Conservation (phyloP, 2,329 filamentous ascomycete genomes). For the Bipolaris cookei region DNA sequence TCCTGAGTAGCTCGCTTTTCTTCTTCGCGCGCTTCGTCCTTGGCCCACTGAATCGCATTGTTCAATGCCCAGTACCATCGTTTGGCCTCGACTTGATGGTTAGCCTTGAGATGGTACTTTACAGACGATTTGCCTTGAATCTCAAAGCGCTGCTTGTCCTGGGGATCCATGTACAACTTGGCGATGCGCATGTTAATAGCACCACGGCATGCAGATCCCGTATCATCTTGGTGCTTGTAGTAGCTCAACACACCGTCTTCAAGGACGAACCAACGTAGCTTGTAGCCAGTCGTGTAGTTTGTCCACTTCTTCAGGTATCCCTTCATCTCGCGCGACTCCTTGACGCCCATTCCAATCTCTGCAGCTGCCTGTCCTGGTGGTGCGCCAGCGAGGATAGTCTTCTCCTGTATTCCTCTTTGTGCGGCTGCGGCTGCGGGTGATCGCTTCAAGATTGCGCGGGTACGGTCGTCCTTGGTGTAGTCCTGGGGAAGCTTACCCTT, state of each 20-base stretch:
- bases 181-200: constrained; percentile 99
- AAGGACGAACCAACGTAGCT: constrained; percentile 95
- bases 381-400: constrained; percentile 85
- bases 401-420: constrained; percentile 94
- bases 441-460: constrained; percentile 85
- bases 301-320: constrained; percentile 99
- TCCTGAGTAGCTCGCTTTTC: constrained; percentile 76
- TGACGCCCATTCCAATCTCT: constrained; percentile 68
- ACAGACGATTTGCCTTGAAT: constrained; percentile 98
- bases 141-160: constrained; percentile 97
- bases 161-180: constrained; percentile 90
- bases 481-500: constrained; percentile 96
- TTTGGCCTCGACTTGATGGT: constrained; percentile 97
- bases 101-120: constrained; percentile 97
- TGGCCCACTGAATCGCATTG: constrained; percentile 98
- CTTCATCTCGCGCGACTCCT: constrained; percentile 95
- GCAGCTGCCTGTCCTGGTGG: constrained; percentile 65
- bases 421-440: constrained; percentile 94
- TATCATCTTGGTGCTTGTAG: constrained; percentile 98
- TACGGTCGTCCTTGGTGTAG: constrained; percentile 92
- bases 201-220: constrained; percentile 91
- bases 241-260: constrained; percentile 98
- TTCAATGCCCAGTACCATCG: constrained; percentile 99
- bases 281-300: constrained; percentile 97
- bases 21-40: constrained; percentile 94